phyloP scores from a whole-genome alignment of 2,329 filamentous ascomycete genomes.

The Alternaria panax region DNA sequence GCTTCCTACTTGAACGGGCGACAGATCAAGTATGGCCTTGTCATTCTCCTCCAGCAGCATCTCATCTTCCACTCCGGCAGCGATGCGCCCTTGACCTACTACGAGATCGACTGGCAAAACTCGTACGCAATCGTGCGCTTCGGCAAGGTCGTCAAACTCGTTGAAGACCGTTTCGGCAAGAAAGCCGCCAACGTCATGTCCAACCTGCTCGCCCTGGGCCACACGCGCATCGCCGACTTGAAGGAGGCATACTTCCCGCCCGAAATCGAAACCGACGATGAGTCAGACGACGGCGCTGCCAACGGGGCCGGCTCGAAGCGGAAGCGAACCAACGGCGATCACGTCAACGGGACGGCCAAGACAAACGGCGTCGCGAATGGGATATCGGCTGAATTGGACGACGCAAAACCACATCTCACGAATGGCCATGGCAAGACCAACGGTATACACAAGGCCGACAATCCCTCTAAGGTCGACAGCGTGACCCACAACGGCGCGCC shows the following conservation, averaged over 20 bases:
- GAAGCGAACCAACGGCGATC: constrained; percentile 29
- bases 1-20: constrained; percentile 76
- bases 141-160: constrained; percentile 79
- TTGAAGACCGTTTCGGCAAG: constrained; percentile 76
- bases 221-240: constrained; percentile 75
- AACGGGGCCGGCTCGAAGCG: constrained; percentile 36
- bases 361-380: constrained; percentile 27
- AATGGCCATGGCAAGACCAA: constrained; percentile 24
- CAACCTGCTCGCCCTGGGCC: constrained; percentile 77
- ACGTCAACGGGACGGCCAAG: constrained; percentile 29
- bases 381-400: constrained; percentile 14
- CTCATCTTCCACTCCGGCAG: constrained; percentile 77
- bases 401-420: constrained; percentile 12
- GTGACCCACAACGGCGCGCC: constrained; percentile 10
- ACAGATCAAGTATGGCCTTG: constrained; percentile 81
- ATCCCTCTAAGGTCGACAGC: constrained; percentile 19
- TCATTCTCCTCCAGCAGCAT: constrained; percentile 86
- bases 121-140: constrained; percentile 84
- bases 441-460: constrained; percentile 6
- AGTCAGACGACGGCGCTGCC: constrained; percentile 41
- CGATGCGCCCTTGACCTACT: constrained; percentile 71
- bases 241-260: constrained; percentile 66
- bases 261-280: constrained; percentile 38
- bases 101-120: constrained; percentile 81
- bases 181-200: constrained; percentile 77